These are phyloP conservation scores for Coprinellus micaceus DNA, from an alignment of 768 basidiomycete species.

Conservation along the genomic window DNA sequence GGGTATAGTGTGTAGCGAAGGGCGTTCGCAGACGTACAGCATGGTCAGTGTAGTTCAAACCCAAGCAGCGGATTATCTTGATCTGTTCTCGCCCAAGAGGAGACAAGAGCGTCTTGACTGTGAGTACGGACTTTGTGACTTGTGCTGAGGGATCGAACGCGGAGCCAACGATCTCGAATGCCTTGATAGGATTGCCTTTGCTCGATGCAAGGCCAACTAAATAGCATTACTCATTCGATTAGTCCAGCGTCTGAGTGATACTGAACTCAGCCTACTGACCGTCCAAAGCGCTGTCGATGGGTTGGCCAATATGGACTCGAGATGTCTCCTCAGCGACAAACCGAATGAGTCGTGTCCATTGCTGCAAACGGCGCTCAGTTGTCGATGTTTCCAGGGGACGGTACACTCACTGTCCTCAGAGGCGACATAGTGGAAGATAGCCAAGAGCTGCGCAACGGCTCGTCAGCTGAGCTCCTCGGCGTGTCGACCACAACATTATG, in stretches of 20 bases:
- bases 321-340: conserved; percentile 76
- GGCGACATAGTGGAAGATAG: neutral
- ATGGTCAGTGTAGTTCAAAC: conserved; percentile 83
- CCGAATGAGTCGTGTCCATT: conserved; percentile 80
- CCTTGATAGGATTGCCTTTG: conserved; percentile 55
- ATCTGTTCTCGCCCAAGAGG: conserved; percentile 68
- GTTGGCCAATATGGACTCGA: conserved; percentile 74
- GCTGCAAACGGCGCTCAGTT: too few relatives aligned
- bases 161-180: conserved; percentile 68
- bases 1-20: neutral
- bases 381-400: too few relatives aligned
- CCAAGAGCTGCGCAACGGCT: too few relatives aligned
- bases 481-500: too few relatives aligned
- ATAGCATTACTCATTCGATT: neutral
- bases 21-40: conserved; percentile 56
- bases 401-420: conserved; percentile 1
- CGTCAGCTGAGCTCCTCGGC: too few relatives aligned
- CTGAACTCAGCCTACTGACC: conserved; percentile 31
- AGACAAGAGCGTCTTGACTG: conserved; percentile 65
- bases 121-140: conserved; percentile 59
- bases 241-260: neutral
- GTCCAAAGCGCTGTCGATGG: conserved; percentile 63
- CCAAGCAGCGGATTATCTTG: conserved; percentile 70
- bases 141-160: conserved; percentile 63
- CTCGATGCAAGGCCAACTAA: conserved; percentile 59